A percentile compares a stretch with the other conserved stretches of the same genome.
These are phyloP conservation scores for Podila clonocystis DNA, from an alignment of 192 early-diverging fungal species.

Conservation along the genomic window DNA sequence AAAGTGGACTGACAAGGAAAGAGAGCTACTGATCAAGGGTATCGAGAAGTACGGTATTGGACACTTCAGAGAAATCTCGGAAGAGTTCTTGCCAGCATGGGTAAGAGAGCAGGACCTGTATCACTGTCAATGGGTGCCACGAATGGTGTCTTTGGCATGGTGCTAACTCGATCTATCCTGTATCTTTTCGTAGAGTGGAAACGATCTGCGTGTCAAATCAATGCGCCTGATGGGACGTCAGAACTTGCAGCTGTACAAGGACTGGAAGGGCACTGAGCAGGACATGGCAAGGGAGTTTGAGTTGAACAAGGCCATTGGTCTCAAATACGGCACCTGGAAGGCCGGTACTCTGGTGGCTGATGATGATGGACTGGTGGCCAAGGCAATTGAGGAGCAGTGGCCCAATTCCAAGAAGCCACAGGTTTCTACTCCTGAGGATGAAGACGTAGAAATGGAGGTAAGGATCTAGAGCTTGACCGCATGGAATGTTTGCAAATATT, in stretches of 20 bases:
- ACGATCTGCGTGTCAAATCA: constrained; percentile 87
- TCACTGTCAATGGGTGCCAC: neutral
- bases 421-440: constrained; percentile 37
- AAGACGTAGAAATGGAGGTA: constrained; percentile 49
- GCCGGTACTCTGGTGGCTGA: constrained; percentile 83
- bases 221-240: constrained; percentile 88
- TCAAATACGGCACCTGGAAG: constrained; percentile 82
- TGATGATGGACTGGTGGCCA: constrained; percentile 78
- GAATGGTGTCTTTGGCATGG: neutral
- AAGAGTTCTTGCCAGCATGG: constrained; percentile 80
- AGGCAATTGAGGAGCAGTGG: constrained; percentile 52
- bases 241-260: constrained; percentile 86
- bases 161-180: neutral
- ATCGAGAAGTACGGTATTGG: constrained; percentile 88
- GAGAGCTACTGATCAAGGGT: constrained; percentile 76
- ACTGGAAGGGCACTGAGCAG: constrained; percentile 81
- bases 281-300: constrained; percentile 79
- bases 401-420: constrained; percentile 31
- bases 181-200: constrained; percentile 57
- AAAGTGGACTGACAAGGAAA: constrained; percentile 90
- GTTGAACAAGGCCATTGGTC: constrained; percentile 82
- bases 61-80: constrained; percentile 88
- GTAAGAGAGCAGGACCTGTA: constrained; percentile 43
- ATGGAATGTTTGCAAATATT: too few species aligned
- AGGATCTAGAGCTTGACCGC: too few species aligned